A percentile compares a stretch with the other conserved stretches of the same genome.
These are phyloP conservation scores for Aspergillus sp. DNA, from an alignment of 2,329 filamentous ascomycete species.

Conservation along the genomic window DNA sequence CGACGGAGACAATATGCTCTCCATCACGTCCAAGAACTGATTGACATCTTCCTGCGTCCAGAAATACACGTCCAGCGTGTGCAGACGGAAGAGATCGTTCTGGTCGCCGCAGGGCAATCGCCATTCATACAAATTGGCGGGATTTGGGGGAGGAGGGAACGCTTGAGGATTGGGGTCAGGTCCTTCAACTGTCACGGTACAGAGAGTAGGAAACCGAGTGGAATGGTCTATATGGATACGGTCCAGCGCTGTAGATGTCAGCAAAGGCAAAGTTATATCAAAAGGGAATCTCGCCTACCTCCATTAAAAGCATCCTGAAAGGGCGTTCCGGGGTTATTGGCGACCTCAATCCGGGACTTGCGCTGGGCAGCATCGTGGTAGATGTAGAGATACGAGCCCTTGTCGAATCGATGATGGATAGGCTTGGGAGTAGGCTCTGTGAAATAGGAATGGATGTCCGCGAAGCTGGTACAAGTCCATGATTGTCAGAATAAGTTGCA, in stretches of 20 bases:
- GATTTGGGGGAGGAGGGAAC: constrained; percentile 19
- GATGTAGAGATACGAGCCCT: constrained; percentile 58
- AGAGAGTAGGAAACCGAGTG: constrained; percentile 53
- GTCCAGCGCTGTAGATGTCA: constrained; percentile 40
- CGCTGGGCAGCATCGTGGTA: constrained; percentile 51
- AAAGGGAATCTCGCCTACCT: constrained; percentile 33
- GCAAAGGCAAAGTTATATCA: neutral
- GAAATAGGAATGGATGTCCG: constrained; percentile 60
- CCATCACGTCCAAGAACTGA: constrained; percentile 45
- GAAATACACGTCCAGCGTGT: constrained; percentile 58
- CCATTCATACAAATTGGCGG: constrained; percentile 44
- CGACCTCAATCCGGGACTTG: constrained; percentile 54
- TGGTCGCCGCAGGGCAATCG: constrained; percentile 49
- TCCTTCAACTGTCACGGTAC: constrained; percentile 51
- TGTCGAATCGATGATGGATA: constrained; percentile 57
- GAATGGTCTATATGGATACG: constrained; percentile 49
- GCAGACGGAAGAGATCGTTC: constrained; percentile 47
- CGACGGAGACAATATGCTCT: constrained; percentile 26
- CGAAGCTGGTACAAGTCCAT: constrained; percentile 43
- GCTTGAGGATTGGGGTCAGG: constrained; percentile 19
- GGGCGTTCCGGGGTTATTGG: constrained; percentile 56
- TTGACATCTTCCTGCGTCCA: constrained; percentile 56
- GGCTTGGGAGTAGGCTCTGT: constrained; percentile 49
- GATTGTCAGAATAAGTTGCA: neutral
- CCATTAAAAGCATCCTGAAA: constrained; percentile 61